phyloP scores from a whole-genome alignment of 805 yeast species.

The Ogataea haglerorum region DNA sequence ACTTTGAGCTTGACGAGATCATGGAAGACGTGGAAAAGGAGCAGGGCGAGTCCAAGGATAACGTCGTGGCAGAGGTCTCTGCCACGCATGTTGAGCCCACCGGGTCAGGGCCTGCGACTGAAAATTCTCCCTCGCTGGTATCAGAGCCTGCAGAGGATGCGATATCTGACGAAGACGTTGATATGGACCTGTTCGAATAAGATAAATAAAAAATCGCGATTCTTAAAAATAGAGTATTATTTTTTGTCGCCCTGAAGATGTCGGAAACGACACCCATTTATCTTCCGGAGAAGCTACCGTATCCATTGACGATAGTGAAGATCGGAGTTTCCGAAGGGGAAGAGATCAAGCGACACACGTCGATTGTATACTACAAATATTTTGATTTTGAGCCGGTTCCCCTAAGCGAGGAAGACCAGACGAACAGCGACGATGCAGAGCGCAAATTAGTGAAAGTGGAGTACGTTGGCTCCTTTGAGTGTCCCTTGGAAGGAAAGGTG shows the following conservation, averaged over 20 bases:
- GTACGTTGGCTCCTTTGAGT: conserved; percentile 71
- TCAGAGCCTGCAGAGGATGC: neutral
- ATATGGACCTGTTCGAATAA: conserved; percentile 9
- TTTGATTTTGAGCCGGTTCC: conserved; percentile 63
- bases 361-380: conserved; percentile 60
- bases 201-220: conserved; percentile 1
- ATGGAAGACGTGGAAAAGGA: conserved; percentile 12
- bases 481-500: conserved; percentile 75
- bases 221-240: neutral
- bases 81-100: too few species aligned
- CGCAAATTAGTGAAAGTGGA: conserved; percentile 51
- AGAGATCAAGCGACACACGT: conserved; percentile 46
- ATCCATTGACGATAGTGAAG: conserved; percentile 62
- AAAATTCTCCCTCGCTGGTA: too few species aligned
- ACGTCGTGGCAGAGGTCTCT: too few species aligned
- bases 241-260: conserved; percentile 18
- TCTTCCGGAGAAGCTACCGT: conserved; percentile 62
- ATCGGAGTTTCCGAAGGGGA: conserved; percentile 45
- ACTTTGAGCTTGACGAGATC: conserved; percentile 30
- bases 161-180: conserved; percentile 6
- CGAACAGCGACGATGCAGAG: conserved; percentile 38
- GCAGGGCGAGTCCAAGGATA: neutral
- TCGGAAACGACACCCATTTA: conserved; percentile 43
- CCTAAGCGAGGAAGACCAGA: conserved; percentile 38
- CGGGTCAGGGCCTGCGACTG: too few species aligned